Conservation (phyloP, 495 filamentous ascomycete species). For the Peziza echinospora region DNA sequence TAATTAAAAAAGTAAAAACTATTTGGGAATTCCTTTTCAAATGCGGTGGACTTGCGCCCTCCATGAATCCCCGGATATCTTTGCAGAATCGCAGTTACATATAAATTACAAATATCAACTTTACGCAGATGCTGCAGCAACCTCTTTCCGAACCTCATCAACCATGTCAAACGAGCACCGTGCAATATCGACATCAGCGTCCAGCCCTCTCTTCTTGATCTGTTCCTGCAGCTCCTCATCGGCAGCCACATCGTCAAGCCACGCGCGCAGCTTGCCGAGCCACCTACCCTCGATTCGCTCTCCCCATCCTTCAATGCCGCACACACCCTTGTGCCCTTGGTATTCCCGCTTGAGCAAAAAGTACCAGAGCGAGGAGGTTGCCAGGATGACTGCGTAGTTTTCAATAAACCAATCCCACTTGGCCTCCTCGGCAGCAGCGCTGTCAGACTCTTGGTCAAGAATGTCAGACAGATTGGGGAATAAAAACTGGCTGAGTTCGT, state of each 20-base stretch:
- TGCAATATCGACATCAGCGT: background rate
- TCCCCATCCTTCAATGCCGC: background rate
- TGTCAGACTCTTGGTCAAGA: background rate
- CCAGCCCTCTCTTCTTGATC: background rate
- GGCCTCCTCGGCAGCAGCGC: too few relatives aligned
- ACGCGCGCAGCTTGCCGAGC: background rate
- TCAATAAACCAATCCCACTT: background rate
- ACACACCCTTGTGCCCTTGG: background rate
- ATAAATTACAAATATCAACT: too few relatives aligned
- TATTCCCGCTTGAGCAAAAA: background rate
- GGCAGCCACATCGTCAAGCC: background rate
- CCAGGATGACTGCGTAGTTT: background rate
- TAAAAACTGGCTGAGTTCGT: background rate
- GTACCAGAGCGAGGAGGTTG: background rate
- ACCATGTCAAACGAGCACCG: background rate
- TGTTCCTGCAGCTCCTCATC: background rate
- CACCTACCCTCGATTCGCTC: background rate
- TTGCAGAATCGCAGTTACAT: too few relatives aligned
- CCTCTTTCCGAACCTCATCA: background rate
- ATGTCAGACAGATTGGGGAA: background rate
- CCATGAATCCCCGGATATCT: too few relatives aligned
- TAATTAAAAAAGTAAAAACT: too few relatives aligned
- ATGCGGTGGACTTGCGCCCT: too few relatives aligned
- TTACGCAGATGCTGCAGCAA: too few relatives aligned
- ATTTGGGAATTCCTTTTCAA: too few relatives aligned